These are phyloP conservation scores for Populus ilicifolia DNA, from an alignment of 345 rosid genomes.

Conservation along the genomic window DNA sequence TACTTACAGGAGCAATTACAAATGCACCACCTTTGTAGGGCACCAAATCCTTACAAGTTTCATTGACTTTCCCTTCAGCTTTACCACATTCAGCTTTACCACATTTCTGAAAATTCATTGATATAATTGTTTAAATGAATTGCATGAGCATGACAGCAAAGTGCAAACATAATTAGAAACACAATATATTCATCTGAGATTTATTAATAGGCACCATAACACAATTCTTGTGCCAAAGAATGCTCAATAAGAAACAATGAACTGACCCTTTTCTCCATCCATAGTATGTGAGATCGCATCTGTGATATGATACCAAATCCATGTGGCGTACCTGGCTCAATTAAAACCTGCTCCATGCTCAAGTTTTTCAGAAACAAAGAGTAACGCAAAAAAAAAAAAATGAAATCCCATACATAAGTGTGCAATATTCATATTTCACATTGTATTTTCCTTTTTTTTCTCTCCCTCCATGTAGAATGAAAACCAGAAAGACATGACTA, in stretches of 20 bases:
- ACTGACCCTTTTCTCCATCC: constrained; percentile 94
- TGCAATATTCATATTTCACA: background rate
- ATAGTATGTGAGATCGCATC: constrained; percentile 90
- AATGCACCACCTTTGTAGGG: constrained; percentile 64
- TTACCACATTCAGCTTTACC: constrained; percentile 62
- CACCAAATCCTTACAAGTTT: constrained; percentile 48
- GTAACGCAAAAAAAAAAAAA: background rate
- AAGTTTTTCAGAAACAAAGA: background rate
- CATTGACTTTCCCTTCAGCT: constrained; percentile 33
- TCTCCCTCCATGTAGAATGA: background rate
- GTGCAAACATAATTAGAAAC: constrained; percentile 4
- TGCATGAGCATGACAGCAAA: constrained; percentile 13
- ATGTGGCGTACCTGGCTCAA: constrained; percentile 96
- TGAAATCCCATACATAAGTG: background rate
- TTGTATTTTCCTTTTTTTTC: background rate
- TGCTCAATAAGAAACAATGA: background rate
- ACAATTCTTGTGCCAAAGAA: background rate
- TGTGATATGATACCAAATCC: constrained; percentile 85
- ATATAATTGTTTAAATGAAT: background rate
- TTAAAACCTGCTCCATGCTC: constrained; percentile 55
- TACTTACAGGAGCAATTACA: constrained; percentile 90
- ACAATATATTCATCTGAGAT: background rate
- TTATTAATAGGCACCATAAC: background rate
- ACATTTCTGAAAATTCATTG: constrained; percentile 47
- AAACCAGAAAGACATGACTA: background rate